Conservation (phyloP, 495 filamentous ascomycete genomes). For the Aspergillus bertholletiae region DNA sequence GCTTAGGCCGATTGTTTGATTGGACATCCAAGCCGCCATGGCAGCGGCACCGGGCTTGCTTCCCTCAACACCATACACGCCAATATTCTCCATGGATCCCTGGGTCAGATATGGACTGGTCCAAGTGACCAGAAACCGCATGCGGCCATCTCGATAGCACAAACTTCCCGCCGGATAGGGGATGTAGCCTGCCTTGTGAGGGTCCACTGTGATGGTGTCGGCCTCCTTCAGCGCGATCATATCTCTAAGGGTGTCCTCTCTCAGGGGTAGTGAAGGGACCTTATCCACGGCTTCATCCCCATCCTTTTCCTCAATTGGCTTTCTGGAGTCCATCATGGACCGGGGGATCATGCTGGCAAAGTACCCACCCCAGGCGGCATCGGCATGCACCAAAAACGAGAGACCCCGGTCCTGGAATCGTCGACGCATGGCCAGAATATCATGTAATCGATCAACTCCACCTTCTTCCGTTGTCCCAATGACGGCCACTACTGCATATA, state of each 20-base stretch:
- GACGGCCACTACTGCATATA: slow-evolving; percentile 28
- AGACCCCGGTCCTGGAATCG: slow-evolving; percentile 35
- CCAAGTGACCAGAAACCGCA: slow-evolving; percentile 47
- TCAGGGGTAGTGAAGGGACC: too few species aligned
- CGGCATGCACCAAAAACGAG: slow-evolving; percentile 41
- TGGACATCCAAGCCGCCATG: slow-evolving; percentile 39
- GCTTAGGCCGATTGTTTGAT: slow-evolving; percentile 34
- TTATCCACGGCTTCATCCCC: too few species aligned
- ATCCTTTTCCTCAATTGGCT: too few species aligned
- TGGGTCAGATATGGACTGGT: slow-evolving; percentile 37
- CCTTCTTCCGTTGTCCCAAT: slow-evolving; percentile 36
- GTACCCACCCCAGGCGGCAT: slow-evolving; percentile 51
- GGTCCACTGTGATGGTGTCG: slow-evolving; percentile 46
- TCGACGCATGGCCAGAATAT: slow-evolving; percentile 34
- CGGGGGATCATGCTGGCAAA: slow-evolving; percentile 41
- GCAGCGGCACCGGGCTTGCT: slow-evolving; percentile 44
- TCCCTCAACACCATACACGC: slow-evolving; percentile 45
- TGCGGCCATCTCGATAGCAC: slow-evolving; percentile 41
- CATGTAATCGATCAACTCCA: slow-evolving; percentile 34
- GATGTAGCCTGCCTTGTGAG: slow-evolving; percentile 47
- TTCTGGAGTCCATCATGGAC: too few species aligned
- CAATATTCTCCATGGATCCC: slow-evolving; percentile 32
- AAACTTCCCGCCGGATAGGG: slow-evolving; percentile 46
- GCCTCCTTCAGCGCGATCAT: slow-evolving; percentile 25
- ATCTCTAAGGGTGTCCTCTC: too few species aligned